Conservation (phyloP, 163 green algal species). For the Coccomyxa subellipsoidea region DNA sequence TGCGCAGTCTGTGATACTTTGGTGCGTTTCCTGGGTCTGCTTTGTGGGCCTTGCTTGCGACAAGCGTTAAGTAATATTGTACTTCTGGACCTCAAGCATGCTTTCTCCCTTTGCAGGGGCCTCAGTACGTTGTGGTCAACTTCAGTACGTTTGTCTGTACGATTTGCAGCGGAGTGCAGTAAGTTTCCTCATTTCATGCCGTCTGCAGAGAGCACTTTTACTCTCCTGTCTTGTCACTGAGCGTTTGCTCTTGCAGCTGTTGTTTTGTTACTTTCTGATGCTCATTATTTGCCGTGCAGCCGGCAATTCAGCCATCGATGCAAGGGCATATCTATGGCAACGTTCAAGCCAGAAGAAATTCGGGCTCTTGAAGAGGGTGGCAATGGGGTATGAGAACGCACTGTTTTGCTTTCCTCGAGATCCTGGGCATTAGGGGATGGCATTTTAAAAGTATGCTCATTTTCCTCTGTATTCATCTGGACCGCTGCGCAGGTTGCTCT, state of each 20-base stretch:
- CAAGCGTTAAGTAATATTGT: neutral
- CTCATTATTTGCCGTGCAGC: conserved; percentile 32
- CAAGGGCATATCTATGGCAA: conserved; percentile 59
- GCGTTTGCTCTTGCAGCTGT: too few relatives aligned
- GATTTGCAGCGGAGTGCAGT: conserved; percentile 63
- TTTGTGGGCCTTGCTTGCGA: too few relatives aligned
- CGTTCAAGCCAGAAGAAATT: conserved; percentile 65
- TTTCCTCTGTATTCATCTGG: too few relatives aligned
- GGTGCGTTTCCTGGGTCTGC: conserved; percentile 24
- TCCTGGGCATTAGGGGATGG: too few relatives aligned
- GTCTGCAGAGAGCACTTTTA: neutral
- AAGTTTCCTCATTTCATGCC: conserved; percentile 25
- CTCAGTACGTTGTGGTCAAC: conserved; percentile 59
- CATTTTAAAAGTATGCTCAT: too few relatives aligned
- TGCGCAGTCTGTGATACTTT: conserved; percentile 57
- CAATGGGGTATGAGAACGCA: conserved; percentile 51
- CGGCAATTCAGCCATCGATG: conserved; percentile 63
- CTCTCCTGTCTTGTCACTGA: neutral
- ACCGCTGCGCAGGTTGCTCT: conserved; percentile 16
- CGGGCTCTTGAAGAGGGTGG: conserved; percentile 42
- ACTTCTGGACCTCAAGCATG: neutral
- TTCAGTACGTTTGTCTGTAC: conserved; percentile 67
- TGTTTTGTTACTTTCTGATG: too few relatives aligned
- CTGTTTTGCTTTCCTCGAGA: too few relatives aligned
- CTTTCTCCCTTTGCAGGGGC: conserved; percentile 38